These are phyloP conservation scores for Syncephalastrum contaminatum DNA, from an alignment of 371 early-diverging fungal genomes.

Conservation along the genomic window DNA sequence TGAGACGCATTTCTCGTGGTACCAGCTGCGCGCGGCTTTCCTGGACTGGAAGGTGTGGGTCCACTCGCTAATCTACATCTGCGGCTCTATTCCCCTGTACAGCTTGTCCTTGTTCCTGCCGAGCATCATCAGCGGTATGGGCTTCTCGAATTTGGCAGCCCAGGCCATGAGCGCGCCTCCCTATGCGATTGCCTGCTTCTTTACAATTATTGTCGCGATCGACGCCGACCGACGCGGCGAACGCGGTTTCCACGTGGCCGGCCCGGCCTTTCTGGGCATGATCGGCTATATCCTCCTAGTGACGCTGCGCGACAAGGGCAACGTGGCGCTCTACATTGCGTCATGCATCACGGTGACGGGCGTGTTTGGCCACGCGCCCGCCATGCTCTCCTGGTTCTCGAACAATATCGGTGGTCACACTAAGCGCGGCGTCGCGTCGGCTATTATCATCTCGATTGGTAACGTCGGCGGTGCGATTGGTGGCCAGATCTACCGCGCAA, in stretches of 20 bases:
- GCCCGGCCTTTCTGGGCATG: conserved; percentile 58
- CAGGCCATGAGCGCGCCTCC: conserved; percentile 44
- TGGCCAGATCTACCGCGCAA: conserved; percentile 59
- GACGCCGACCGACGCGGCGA: conserved; percentile 63
- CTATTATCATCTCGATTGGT: conserved; percentile 61
- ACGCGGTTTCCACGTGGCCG: conserved; percentile 63
- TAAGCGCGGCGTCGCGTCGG: conserved; percentile 62
- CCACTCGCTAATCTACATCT: conserved; percentile 59
- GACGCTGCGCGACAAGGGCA: conserved; percentile 21
- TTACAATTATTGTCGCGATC: conserved; percentile 58
- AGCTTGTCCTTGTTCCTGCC: conserved; percentile 69
- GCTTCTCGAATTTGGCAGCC: conserved; percentile 50
- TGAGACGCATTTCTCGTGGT: conserved; percentile 60
- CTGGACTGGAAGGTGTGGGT: conserved; percentile 58
- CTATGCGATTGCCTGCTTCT: conserved; percentile 41
- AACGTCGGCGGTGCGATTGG: conserved; percentile 55
- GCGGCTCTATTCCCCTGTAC: conserved; percentile 64
- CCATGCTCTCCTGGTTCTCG: conserved; percentile 63
- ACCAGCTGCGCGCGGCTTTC: conserved; percentile 53
- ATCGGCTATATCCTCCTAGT: conserved; percentile 67
- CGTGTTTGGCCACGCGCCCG: conserved; percentile 56
- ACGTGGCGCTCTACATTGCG: conserved; percentile 44
- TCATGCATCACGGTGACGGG: conserved; percentile 55
- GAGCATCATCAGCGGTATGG: conserved; percentile 68
- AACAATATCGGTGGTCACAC: conserved; percentile 66